Conservation (phyloP, 495 filamentous ascomycete genomes). For the Geopyxis carbonaria region DNA sequence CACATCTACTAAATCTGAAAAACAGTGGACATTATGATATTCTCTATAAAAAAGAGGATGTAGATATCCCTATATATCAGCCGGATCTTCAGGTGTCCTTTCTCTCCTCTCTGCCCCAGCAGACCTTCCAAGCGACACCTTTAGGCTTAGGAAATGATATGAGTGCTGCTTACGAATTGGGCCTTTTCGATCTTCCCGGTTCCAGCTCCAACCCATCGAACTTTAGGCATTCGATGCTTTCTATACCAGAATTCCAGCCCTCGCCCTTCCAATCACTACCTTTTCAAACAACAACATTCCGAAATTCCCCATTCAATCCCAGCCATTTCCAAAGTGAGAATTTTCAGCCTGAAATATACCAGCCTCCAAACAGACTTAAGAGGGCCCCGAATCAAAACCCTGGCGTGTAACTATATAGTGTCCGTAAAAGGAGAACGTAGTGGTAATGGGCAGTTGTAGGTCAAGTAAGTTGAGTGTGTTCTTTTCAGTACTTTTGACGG, state of each 20-base stretch:
- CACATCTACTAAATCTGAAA: too few relatives aligned
- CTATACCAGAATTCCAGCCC: constrained; percentile 15
- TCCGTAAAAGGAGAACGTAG: too few relatives aligned
- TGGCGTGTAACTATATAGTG: too few relatives aligned
- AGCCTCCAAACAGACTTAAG: too few relatives aligned
- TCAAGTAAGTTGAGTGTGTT: too few relatives aligned
- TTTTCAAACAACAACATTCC: constrained; percentile 38
- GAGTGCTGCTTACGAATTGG: constrained; percentile 13
- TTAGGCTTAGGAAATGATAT: constrained; percentile 10
- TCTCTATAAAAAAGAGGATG: constrained; percentile 49
- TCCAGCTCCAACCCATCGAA: constrained; percentile 15
- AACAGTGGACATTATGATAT: constrained; percentile 82
- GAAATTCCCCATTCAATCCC: constrained; percentile 57
- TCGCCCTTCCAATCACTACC: constrained; percentile 22
- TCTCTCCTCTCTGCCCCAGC: constrained; percentile 19
- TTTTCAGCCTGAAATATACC: constrained; percentile 54
- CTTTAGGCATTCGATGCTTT: constrained; percentile 20
- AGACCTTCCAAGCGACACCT: constrained; percentile 19
- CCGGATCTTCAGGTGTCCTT: constrained; percentile 19
- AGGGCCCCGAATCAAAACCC: too few relatives aligned
- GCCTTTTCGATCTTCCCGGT: constrained; percentile 5
- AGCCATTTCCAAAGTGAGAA: constrained; percentile 72
- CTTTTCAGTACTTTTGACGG: too few relatives aligned
- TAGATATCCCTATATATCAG: constrained; percentile 14
- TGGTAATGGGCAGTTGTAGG: too few relatives aligned